Percentiles rank a stretch among this genome's conserved stretches.
Evolutionary conservation across 1,284 basidiomycete species (phyloP).

Genomic region (Ceratobasidium sp.): DNA sequence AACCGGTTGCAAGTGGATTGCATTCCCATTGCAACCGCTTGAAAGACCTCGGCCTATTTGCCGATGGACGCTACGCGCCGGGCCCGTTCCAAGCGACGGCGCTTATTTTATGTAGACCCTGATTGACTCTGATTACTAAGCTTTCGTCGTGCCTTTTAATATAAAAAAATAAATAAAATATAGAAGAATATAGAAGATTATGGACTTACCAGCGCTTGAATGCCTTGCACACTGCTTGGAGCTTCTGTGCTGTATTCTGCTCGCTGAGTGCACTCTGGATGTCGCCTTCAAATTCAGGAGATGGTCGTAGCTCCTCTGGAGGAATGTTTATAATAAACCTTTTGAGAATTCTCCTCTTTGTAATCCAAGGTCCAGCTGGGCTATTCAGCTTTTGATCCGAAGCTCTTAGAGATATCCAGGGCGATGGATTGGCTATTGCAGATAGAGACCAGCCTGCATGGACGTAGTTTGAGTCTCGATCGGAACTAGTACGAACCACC

Average conservation of each 20-base stretch:
- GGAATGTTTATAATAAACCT: neutral
- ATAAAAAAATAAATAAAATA: too few species aligned
- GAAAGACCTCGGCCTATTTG: too few species aligned
- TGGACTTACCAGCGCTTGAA: constrained; percentile 18
- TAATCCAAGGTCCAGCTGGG: neutral
- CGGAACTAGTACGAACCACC: neutral
- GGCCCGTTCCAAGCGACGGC: too few species aligned
- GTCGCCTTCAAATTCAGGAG: constrained; percentile 7
- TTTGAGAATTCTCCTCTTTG: neutral
- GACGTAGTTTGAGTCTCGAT: constrained; percentile 23
- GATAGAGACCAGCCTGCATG: constrained; percentile 7
- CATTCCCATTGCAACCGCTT: too few species aligned
- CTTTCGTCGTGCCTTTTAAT: too few species aligned
- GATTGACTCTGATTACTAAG: too few species aligned
- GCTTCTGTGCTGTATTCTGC: neutral
- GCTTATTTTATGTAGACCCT: too few species aligned
- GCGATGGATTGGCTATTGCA: neutral
- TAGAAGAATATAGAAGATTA: too few species aligned
- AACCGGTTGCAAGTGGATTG: too few species aligned
- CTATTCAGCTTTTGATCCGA: neutral
- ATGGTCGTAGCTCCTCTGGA: neutral
- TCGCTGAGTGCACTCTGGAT: neutral
- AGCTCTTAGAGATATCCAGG: neutral
- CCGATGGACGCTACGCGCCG: too few species aligned
- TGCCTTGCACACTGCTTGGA: constrained; percentile 1